Percentiles rank a stretch among this genome's conserved stretches.
Conservation (phyloP, 768 basidiomycete species). For the Aureoboletus auriporus region DNA sequence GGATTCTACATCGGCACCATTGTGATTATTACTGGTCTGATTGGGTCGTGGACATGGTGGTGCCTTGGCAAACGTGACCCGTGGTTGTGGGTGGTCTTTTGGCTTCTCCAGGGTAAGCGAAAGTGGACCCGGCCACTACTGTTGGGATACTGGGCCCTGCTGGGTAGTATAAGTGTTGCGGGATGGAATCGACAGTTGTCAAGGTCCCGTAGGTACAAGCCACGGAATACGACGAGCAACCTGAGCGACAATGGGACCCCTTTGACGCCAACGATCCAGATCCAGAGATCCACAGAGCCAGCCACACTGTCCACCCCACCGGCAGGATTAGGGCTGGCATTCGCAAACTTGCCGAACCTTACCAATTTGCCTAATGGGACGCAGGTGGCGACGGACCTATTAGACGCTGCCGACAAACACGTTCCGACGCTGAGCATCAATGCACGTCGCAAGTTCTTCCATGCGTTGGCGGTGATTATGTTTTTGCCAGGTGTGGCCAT, state of each 20-base stretch:
- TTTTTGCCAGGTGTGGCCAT: slow-evolving; percentile 90
- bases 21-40: slow-evolving; percentile 73
- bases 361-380: slow-evolving; percentile 54
- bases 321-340: slow-evolving; percentile 31
- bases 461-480: slow-evolving; percentile 93
- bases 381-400: slow-evolving; percentile 54
- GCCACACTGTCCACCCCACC: slow-evolving; percentile 8
- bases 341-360: slow-evolving; percentile 48
- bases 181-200: slow-evolving; percentile 93
- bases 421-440: slow-evolving; percentile 89
- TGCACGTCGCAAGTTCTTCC: slow-evolving; percentile 94
- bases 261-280: slow-evolving; percentile 24
- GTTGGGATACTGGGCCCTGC: slow-evolving; percentile 78
- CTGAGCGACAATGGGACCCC: slow-evolving; percentile 34
- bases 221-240: slow-evolving; percentile 35
- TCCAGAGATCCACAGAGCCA: slow-evolving; percentile 17
- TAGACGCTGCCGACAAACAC: slow-evolving; percentile 86
- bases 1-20: slow-evolving; percentile 79
- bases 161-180: slow-evolving; percentile 82
- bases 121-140: slow-evolving; percentile 79
- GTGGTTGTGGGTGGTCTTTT: slow-evolving; percentile 81
- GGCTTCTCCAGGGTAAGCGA: slow-evolving; percentile 68
- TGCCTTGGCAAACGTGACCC: slow-evolving; percentile 78
- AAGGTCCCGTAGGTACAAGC: slow-evolving; percentile 64
- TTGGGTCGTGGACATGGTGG: slow-evolving; percentile 94